These are phyloP conservation scores for Penicillium roqueforti DNA, from an alignment of 495 filamentous ascomycete genomes.

Conservation along the genomic window DNA sequence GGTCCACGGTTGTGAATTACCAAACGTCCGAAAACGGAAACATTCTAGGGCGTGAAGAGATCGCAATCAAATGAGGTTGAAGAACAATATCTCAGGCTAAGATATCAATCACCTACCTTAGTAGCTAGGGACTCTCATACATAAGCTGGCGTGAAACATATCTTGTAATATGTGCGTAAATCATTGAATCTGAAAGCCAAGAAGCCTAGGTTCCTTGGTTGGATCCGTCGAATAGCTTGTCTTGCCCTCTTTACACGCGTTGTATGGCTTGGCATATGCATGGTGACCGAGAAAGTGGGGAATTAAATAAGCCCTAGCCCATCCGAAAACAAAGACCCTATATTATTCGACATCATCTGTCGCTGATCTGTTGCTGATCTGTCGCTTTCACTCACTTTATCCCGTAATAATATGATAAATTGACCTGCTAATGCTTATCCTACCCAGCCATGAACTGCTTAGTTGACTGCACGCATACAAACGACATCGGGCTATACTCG, in stretches of 20 bases:
- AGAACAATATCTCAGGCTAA: too few species aligned
- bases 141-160: not conserved
- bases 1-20: not conserved
- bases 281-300: not conserved
- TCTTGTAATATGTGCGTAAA: not conserved
- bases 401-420: not conserved
- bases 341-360: not conserved
- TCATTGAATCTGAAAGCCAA: not conserved
- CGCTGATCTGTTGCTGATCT: too few species aligned
- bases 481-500: not conserved
- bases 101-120: not conserved
- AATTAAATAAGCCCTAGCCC: not conserved
- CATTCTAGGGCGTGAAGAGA: not conserved
- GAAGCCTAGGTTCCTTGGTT: constrained; percentile 1
- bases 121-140: not conserved
- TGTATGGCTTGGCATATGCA: constrained; percentile 4
- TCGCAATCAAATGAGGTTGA: too few species aligned
- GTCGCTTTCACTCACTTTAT: not conserved
- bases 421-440: not conserved
- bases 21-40: not conserved
- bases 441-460: not conserved
- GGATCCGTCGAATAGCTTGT: not conserved
- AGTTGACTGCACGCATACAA: not conserved
- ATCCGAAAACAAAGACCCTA: not conserved
- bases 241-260: constrained; percentile 2